Evolutionary conservation across 139 green algal genomes (phyloP), one percentile per base, ranked within the genome.

Genomic region (Picochlorum sp.): DNA sequence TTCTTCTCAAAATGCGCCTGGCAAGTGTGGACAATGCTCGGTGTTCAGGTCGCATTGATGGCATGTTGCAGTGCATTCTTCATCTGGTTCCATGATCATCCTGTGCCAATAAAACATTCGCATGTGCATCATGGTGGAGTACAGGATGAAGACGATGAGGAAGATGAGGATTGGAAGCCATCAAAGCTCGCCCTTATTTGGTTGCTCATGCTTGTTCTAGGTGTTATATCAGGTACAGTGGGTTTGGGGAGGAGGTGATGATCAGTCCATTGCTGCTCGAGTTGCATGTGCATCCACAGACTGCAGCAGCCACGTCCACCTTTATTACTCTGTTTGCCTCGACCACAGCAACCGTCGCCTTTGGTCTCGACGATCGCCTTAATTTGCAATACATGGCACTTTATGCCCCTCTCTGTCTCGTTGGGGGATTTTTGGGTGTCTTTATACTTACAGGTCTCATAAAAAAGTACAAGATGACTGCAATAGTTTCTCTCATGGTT

Each of bases 1-100:
- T 34, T 20, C 3, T 73, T 56, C 44, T 18, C 24, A 3, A 57
- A 60, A 37, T 73, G 67, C 32, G 45, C 38, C 44, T 73, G 56
- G 55, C 58, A 67, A 55, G 49, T 23, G 32, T 57, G 38, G 11
- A 30, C 57, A n/a, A 21, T 73, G 7, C 52, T 63, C 20, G 67
- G 37, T 16, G 45, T 18, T 26, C 67, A 73, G 14, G 67, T 63
- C 1, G 15, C 57, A 18, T 20, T 65, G 13, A 26, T 65, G 21
- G 44, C 23, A 32, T 21, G 20, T 20, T 65, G n/a, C 21, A 57
- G 20, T 32, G 15, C 23, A 57, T 21, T 26, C 28, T 57, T 26
- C 21, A 32, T 65, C 13, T 52, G 20, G 21, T 26, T 65, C n/a
- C 47, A 54, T 20, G 47, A 54, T 10, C 47, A 54, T 54, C 47